phyloP scores from a whole-genome alignment of 495 filamentous ascomycete genomes.

The Annulohypoxylon bovei region DNA sequence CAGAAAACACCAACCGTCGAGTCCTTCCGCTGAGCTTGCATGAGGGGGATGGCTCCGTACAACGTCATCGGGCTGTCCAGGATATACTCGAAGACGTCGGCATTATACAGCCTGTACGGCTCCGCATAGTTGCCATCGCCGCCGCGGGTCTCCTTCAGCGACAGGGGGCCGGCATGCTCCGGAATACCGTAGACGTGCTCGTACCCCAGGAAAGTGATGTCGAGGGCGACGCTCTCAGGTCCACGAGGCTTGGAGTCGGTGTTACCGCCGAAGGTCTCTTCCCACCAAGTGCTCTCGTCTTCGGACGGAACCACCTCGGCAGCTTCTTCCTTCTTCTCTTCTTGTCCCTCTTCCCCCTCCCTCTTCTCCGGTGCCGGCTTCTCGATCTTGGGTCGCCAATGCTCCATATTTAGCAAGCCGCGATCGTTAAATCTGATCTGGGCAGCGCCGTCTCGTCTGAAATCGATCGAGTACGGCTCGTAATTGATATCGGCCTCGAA shows the following conservation, averaged over 20 bases:
- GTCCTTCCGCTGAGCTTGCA: slow-evolving; percentile 94
- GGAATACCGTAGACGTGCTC: slow-evolving; percentile 95
- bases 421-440: slow-evolving; percentile 89
- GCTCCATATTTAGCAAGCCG: slow-evolving; percentile 89
- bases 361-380: slow-evolving; percentile 63
- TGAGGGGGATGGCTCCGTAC: slow-evolving; percentile 93
- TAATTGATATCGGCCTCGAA: slow-evolving; percentile 86
- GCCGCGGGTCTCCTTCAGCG: slow-evolving; percentile 88
- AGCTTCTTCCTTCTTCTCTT: slow-evolving; percentile 56
- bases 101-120: slow-evolving; percentile 96
- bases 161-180: slow-evolving; percentile 87
- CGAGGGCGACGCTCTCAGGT: slow-evolving; percentile 88
- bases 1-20: slow-evolving; percentile 98
- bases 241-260: slow-evolving; percentile 91
- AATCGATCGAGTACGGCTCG: slow-evolving; percentile 83
- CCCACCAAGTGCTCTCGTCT: slow-evolving; percentile 96
- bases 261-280: slow-evolving; percentile 92
- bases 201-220: slow-evolving; percentile 92
- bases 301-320: slow-evolving; percentile 52
- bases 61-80: slow-evolving; percentile 98
- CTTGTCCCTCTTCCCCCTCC: slow-evolving; percentile 57
- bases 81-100: slow-evolving; percentile 97
- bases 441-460: slow-evolving; percentile 81
- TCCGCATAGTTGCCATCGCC: slow-evolving; percentile 85
- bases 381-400: slow-evolving; percentile 92